Evolutionary conservation across 768 basidiomycete genomes (phyloP), one percentile per base, ranked within the genome.

Genomic region (Mycena haematopus): DNA sequence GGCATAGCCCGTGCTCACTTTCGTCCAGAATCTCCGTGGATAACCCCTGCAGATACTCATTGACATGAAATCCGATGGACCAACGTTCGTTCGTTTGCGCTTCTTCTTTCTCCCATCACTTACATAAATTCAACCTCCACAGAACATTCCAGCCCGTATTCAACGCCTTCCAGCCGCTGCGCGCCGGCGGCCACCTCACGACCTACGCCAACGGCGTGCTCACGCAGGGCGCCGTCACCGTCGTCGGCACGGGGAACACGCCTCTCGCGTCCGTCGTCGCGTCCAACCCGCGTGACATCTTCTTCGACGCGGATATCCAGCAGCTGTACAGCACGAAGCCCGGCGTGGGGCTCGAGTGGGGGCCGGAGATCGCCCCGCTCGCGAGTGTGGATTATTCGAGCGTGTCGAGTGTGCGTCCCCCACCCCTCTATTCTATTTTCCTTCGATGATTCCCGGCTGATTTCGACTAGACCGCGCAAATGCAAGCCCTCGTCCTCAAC

Each of bases 51-150:
- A 80, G 51, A 71, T 79, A 9, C 65, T 79, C 25, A 70, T 79
- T n/a, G 78, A 79, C 63, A 71, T 80, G 55, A 80, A 79, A 66
- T 76, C 76, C 10, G 75, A 78, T 50, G 78, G 78, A 1, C 69
- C 63, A 27, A 44, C 63, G 63, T 64, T 29, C 52, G 63, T 55
- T 4, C 68, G 7, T 38, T 38, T 8, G 56, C 72, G 47, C 10
- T 27, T 8, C 35, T 56, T 8, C 35, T 7, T 6, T n/a, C 3
- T 6, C 40, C 19, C 19, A 27, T n/a, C n/a, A 4, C 2, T n/a
- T n/a, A 29, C 25, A 21, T 29, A 15, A 10, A 19, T 33, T 10
- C 9, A 5, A 44, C 13, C n/a, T 17, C 15, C n/a, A 19, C 49
- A 64, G 63, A 45, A 71, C 77, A 8, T 72, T 74, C 25, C 75